Conservation (phyloP, 208 protist genomes). For the Leishmania major region DNA sequence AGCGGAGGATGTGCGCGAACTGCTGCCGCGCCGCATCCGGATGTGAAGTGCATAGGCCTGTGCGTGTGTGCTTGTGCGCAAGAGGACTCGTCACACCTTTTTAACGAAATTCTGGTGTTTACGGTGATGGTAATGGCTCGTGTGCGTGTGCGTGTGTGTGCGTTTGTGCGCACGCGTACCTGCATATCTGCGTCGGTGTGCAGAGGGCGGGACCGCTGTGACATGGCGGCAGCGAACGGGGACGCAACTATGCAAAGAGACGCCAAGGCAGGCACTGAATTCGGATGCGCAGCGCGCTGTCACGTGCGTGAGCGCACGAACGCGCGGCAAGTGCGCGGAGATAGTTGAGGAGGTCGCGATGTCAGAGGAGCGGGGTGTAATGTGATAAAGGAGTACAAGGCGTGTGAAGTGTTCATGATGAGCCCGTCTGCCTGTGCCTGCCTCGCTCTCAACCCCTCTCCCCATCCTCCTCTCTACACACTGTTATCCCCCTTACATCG, state of each 20-base stretch:
- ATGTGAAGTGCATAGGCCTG: background rate
- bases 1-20: conserved; percentile 72
- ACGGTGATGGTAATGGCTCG: background rate
- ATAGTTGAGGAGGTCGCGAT: background rate
- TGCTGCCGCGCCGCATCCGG: conserved; percentile 76
- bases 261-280: background rate
- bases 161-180: background rate
- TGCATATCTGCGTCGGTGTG: background rate
- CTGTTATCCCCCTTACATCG: background rate
- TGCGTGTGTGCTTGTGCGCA: background rate
- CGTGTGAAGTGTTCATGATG: background rate
- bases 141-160: background rate
- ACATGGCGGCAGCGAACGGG: background rate
- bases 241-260: background rate
- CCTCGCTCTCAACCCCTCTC: background rate
- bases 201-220: background rate
- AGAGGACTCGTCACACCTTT: background rate
- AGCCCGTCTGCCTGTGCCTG: background rate
- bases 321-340: background rate
- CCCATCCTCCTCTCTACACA: background rate
- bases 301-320: background rate
- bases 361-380: no score
- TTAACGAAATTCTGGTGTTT: background rate
- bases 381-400: background rate
- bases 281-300: background rate